Base-by-base conservation (phyloP, 1,139 yeast species). In the Magnusiomyces ingens region DNA sequence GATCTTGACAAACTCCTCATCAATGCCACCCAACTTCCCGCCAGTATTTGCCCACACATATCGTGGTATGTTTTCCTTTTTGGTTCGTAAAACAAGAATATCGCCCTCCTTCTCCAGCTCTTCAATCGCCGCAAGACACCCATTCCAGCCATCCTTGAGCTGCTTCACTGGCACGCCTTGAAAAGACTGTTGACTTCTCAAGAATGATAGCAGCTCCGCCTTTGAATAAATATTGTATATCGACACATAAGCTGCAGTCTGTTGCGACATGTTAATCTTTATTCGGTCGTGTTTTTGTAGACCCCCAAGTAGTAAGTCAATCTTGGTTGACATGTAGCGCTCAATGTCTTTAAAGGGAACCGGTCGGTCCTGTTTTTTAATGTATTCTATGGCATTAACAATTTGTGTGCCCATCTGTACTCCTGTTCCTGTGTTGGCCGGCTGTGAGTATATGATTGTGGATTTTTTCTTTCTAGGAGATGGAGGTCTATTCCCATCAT, bases 91-190 rank as follows among this genome's bases (percentile, higher is more conserved):
- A 2, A 93, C 96, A 46, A 93, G 75, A 44, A 91, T 82, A 61
- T 86, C 84, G 57, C 85, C 80, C 53, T 85, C 84, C 53, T 77
- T 76, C 65, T 93, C 98, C 47, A 93, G 73, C 61, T 84, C 83
- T 50, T 82, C 82, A 32, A 93, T 81, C 0, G 94, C 86, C 5
- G 80, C 81, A 48, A 85, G 69, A 67, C 96, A 91, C n/a, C 91
- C 95, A 51, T 86, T 79, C 99, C 99, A 94, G 19, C 99, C 99
- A 66, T 94, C 99, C 64, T 84, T 85, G 56, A 94, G 75, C 64
- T 91, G 96, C 65, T 88, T 88, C 35, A 93, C 96, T 0, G 90
- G 75, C 1, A 86, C 78, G 2, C 99, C 99, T 64, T 84, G 88
- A 67, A 88, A 90, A 1, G 96, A 88, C 1, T 87, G 84, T 70